Percentiles rank a stretch among this genome's conserved stretches.
These are phyloP conservation scores for Umbelopsis sp. DNA, from an alignment of 192 early-diverging fungal genomes.

Conservation along the genomic window DNA sequence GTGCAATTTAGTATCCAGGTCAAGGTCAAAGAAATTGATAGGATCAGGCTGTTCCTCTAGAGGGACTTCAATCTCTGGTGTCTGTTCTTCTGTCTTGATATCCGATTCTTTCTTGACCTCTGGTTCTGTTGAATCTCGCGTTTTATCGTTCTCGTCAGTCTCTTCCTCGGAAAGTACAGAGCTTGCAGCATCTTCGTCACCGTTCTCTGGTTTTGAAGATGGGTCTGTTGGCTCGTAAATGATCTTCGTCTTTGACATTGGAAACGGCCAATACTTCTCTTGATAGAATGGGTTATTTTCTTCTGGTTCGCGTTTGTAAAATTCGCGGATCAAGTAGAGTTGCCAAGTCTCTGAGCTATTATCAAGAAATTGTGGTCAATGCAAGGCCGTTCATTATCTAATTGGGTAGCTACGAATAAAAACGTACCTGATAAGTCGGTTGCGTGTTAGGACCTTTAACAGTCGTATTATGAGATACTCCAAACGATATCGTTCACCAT, in stretches of 20 bases:
- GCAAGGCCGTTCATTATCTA: neutral
- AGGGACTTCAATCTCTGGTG: neutral
- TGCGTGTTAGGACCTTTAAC: constrained; percentile 47
- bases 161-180: neutral
- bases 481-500: constrained; percentile 38
- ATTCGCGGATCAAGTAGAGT: constrained; percentile 21
- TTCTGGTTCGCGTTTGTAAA: constrained; percentile 33
- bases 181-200: neutral
- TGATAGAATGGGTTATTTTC: constrained; percentile 40
- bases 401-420: neutral
- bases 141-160: neutral
- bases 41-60: constrained; percentile 7
- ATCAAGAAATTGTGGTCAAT: neutral
- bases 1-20: constrained; percentile 41
- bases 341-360: constrained; percentile 31
- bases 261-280: constrained; percentile 18
- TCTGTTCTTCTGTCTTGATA: constrained; percentile 9
- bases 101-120: neutral
- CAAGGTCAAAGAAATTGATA: constrained; percentile 41
- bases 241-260: constrained; percentile 12
- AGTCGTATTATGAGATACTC: constrained; percentile 50
- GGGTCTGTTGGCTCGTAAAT: neutral
- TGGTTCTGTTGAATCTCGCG: neutral
- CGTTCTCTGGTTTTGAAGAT: neutral
- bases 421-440: constrained; percentile 45